A percentile compares a stretch with the other conserved stretches of the same genome.
Conservation (phyloP, 768 basidiomycete species). For the Punctularia strigosozonata region DNA sequence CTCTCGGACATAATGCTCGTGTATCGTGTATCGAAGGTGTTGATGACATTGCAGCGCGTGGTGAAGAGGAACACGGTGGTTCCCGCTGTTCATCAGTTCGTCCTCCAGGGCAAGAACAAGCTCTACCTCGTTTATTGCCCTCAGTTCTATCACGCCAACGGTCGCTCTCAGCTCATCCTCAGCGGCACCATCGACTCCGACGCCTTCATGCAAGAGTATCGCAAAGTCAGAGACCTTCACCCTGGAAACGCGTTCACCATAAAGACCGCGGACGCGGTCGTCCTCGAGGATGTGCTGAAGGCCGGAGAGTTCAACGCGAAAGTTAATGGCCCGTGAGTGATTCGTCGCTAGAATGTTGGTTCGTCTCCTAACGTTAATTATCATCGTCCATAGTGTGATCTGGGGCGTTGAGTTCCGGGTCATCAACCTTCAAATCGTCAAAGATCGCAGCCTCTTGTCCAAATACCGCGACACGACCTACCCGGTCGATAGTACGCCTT, state of each 20-base stretch:
- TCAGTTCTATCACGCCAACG: conserved; percentile 23
- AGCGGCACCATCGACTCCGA: conserved; percentile 7
- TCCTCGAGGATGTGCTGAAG: too few relatives aligned
- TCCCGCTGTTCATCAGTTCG: conserved; percentile 21
- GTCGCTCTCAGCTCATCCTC: conserved; percentile 26
- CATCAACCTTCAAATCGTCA: too few relatives aligned
- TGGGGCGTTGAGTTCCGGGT: too few relatives aligned
- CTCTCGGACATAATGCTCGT: neutral
- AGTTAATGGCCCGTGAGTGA: too few relatives aligned
- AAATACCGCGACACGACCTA: too few relatives aligned
- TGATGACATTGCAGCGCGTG: conserved; percentile 6
- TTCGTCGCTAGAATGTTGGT: too few relatives aligned
- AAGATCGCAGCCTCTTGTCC: too few relatives aligned
- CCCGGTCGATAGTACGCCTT: too few relatives aligned
- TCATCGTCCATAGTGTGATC: too few relatives aligned
- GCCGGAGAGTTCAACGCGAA: too few relatives aligned
- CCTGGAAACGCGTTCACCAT: neutral
- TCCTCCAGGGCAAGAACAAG: conserved; percentile 24
- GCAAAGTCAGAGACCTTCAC: neutral
- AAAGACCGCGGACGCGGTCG: neutral
- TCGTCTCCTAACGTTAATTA: too few relatives aligned
- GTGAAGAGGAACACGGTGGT: conserved; percentile 21
- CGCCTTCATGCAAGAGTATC: neutral
- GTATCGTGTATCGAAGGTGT: neutral
- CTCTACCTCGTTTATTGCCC: conserved; percentile 23